Evolutionary conservation across 169 alveolate species (phyloP).

Genomic region (Prorocentrum cordatum): DNA sequence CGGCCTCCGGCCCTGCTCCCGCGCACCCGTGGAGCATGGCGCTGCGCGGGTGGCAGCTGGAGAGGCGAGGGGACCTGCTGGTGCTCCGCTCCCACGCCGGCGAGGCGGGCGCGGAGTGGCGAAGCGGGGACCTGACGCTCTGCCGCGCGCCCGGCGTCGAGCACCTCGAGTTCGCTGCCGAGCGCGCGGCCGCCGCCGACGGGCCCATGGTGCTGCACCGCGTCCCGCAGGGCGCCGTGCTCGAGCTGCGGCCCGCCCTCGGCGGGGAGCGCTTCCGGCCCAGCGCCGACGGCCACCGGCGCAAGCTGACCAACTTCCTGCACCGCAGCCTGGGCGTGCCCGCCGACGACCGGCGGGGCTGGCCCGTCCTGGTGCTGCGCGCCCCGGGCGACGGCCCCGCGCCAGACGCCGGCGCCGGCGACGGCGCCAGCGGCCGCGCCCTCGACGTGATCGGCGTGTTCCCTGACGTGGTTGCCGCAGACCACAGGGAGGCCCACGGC

Average conservation of each 20-base stretch:
- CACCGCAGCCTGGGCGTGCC: background rate
- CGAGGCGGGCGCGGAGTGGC: background rate
- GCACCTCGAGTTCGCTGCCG: background rate
- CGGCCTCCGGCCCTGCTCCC: background rate
- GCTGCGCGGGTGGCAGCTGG: slow-evolving; percentile 14
- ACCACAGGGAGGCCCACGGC: too few species aligned
- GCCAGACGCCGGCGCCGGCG: too few species aligned
- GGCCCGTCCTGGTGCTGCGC: too few species aligned
- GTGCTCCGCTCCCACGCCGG: background rate
- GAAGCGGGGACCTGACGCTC: background rate
- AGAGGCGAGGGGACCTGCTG: background rate
- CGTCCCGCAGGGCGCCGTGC: background rate
- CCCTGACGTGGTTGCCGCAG: too few species aligned
- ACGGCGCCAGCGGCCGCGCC: too few species aligned
- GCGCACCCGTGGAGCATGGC: background rate
- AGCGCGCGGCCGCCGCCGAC: background rate
- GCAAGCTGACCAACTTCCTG: slow-evolving; percentile 15
- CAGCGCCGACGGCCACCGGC: background rate
- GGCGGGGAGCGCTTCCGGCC: slow-evolving; percentile 21
- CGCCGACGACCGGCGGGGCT: too few species aligned
- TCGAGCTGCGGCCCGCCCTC: background rate
- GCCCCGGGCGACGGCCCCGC: too few species aligned
- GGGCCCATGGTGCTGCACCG: background rate
- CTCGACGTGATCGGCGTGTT: too few species aligned
- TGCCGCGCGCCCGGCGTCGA: background rate